Conservation (phyloP, 305 asterid species). For the Fraxinus velutina region DNA sequence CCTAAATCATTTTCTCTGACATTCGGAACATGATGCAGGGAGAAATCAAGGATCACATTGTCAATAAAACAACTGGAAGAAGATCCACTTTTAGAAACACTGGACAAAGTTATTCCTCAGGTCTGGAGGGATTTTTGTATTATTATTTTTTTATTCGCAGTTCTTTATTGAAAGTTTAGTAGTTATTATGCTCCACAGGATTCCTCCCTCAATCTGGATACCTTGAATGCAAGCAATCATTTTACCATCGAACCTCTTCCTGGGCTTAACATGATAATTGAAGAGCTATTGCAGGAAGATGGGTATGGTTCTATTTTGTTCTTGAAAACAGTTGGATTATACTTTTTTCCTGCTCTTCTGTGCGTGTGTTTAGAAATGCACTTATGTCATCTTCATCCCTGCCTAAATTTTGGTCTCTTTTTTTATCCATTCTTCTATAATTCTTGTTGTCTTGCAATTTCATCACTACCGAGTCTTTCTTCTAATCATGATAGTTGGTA, state of each 20-base stretch:
- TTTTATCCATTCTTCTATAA: not conserved
- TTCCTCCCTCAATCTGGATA: constrained; percentile 32
- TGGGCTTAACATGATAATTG: constrained; percentile 68
- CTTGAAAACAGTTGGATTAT: not conserved
- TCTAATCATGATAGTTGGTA: not conserved
- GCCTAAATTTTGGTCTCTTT: not conserved
- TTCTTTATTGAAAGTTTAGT: constrained; percentile 12
- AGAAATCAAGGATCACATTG: constrained; percentile 64
- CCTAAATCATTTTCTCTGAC: not conserved
- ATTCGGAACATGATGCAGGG: constrained; percentile 41
- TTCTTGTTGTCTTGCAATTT: not conserved
- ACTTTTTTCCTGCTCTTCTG: not conserved
- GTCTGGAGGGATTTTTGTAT: constrained; percentile 29
- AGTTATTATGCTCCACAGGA: constrained; percentile 39
- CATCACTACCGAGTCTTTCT: not conserved
- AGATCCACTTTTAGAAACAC: constrained; percentile 86
- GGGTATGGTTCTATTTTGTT: constrained; percentile 52
- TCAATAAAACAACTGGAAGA: constrained; percentile 89
- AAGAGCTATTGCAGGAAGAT: constrained; percentile 79
- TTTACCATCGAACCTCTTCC: constrained; percentile 76
- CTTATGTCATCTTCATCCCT: not conserved
- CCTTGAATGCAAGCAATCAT: constrained; percentile 27
- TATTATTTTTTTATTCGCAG: not conserved
- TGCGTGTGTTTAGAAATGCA: not conserved
- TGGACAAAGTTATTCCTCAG: constrained; percentile 93